Evolutionary conservation across 371 early-diverging fungal species (phyloP).

Genomic region (Syncephalastrum sp.): DNA sequence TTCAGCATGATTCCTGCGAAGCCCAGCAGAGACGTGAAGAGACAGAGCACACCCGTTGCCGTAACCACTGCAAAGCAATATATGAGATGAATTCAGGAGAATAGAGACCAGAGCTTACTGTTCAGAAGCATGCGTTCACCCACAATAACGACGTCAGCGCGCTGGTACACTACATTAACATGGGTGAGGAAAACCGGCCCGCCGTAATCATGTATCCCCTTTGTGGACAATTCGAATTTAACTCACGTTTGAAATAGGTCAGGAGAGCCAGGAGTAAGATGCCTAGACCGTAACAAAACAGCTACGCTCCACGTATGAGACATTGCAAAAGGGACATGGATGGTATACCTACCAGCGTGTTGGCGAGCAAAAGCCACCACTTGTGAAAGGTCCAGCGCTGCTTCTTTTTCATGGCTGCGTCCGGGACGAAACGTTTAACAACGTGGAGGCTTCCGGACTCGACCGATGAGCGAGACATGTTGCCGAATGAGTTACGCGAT

Average conservation of each 20-base stretch:
- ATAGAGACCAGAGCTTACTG: conserved; percentile 26
- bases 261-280: conserved; percentile 33
- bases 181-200: background rate
- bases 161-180: conserved; percentile 33
- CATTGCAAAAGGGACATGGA: no score
- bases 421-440: conserved; percentile 33
- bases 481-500: conserved; percentile 34
- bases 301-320: conserved; percentile 17
- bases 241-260: conserved; percentile 49
- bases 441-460: conserved; percentile 37
- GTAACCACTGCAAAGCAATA: conserved; percentile 37
- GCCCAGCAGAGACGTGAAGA: conserved; percentile 49
- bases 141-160: conserved; percentile 47
- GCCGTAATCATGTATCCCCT: background rate
- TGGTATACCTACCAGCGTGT: conserved; percentile 43
- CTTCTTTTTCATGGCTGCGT: conserved; percentile 29
- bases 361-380: conserved; percentile 48
- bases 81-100: background rate
- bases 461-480: conserved; percentile 13
- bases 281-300: conserved; percentile 49
- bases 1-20: conserved; percentile 58
- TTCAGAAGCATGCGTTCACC: conserved; percentile 44
- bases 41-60: conserved; percentile 46
- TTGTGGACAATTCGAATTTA: conserved; percentile 2
- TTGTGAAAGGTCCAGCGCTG: conserved; percentile 58